Percentiles rank a stretch among this genome's conserved stretches.
Evolutionary conservation across 2,329 filamentous ascomycete genomes (phyloP).

Genomic region (Alternaria sp.): DNA sequence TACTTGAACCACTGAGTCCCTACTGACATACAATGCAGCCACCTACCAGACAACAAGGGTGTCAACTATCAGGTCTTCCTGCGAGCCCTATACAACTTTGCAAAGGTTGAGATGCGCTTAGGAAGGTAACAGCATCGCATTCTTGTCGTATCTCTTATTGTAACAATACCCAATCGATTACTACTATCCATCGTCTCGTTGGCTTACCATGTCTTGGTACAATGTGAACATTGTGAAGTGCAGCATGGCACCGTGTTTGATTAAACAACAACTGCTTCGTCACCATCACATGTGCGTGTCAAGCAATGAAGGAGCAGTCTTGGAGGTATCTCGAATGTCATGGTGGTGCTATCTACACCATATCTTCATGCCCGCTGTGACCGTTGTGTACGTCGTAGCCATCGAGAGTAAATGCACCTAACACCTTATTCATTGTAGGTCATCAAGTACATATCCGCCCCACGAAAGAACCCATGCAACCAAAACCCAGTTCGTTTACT

Average conservation of each 20-base stretch:
- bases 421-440: conserved; percentile 49
- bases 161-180: conserved; percentile 25
- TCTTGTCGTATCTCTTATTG: conserved; percentile 6
- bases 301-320: not conserved
- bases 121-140: conserved; percentile 58
- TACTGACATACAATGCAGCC: conserved; percentile 35
- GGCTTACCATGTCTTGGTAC: not conserved
- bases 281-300: not conserved
- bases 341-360: conserved; percentile 39
- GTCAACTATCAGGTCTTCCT: conserved; percentile 96
- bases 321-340: conserved; percentile 42
- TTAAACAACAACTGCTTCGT: not conserved
- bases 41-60: conserved; percentile 73
- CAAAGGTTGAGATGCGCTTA: conserved; percentile 86
- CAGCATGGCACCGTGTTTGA: not conserved
- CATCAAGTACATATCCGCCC: conserved; percentile 49
- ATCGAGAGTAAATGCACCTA: conserved; percentile 46
- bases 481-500: conserved; percentile 67
- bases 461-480: conserved; percentile 50
- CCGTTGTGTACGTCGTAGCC: conserved; percentile 41
- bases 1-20: not conserved
- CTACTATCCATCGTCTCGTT: not conserved
- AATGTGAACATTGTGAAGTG: not conserved
- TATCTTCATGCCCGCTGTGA: conserved; percentile 38
- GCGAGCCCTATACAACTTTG: conserved; percentile 80